Percentiles rank a stretch among this genome's conserved stretches.
Conservation (phyloP, 306 rosid species). For the Cicer arietinum region DNA sequence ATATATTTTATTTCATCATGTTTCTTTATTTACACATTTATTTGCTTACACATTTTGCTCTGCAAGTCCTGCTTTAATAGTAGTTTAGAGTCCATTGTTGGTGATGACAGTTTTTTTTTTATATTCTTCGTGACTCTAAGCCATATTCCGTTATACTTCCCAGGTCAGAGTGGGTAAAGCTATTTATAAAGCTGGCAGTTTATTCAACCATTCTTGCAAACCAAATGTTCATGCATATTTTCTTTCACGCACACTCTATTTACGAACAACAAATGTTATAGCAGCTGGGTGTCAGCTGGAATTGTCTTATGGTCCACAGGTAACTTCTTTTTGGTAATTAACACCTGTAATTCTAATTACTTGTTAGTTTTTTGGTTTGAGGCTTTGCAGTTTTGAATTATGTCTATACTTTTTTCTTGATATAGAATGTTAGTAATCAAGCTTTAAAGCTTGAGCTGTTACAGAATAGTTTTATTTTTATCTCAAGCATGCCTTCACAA, state of each 20-base stretch:
- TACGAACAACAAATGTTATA: slow-evolving; percentile 68
- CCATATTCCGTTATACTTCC: slow-evolving; percentile 48
- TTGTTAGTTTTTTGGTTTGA: slow-evolving; percentile 27
- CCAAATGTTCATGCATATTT: slow-evolving; percentile 87
- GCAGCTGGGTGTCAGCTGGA: slow-evolving; percentile 70
- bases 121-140: slow-evolving; percentile 36
- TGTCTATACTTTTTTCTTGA: slow-evolving; percentile 16
- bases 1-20: slow-evolving; percentile 13
- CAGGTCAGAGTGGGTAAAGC: slow-evolving; percentile 89
- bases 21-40: slow-evolving; percentile 21
- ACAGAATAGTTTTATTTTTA: slow-evolving; percentile 14
- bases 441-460: slow-evolving; percentile 36
- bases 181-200: slow-evolving; percentile 78
- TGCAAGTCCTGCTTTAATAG: slow-evolving; percentile 26
- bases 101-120: slow-evolving; percentile 21
- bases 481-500: slow-evolving; percentile 18
- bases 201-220: slow-evolving; percentile 88
- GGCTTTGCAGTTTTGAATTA: slow-evolving; percentile 9
- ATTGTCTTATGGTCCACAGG: slow-evolving; percentile 96
- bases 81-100: slow-evolving; percentile 39
- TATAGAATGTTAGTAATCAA: slow-evolving; percentile 27
- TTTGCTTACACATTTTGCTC: slow-evolving; percentile 21
- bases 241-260: slow-evolving; percentile 70
- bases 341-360: slow-evolving; percentile 34
- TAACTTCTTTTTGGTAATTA: slow-evolving; percentile 46